Base-by-base conservation (phyloP, 73 alveolate species). In the Paramecium sexaurelia region DNA sequence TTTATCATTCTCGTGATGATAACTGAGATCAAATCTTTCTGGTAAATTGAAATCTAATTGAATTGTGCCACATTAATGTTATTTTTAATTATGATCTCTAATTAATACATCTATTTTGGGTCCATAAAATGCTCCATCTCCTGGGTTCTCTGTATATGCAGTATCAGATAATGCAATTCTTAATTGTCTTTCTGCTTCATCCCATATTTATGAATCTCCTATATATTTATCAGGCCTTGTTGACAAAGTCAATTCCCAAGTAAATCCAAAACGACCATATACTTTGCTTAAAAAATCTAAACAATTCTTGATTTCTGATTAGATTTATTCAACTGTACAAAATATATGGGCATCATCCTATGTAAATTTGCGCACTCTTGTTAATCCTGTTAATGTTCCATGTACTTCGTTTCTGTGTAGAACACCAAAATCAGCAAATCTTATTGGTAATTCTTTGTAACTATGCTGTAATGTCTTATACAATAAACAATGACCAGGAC, bases 91-190 rank as follows among this genome's bases (percentile, higher is more conserved):
- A 13, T 99, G 99, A 94, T 99, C 99, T 78, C 92, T 95, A 35
- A 99, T 93, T 92, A 94, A 89, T 78, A 99, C 97, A 95, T 99
- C 99, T 69, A 99, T 99, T 96, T 99, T 99, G 3, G 99, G 99
- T 19, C 99, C 99, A 91, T 95, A 99, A 96, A 99, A 99, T 69
- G 99, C 99, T 6, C 99, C 99, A 89, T 99, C 99, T 2, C 99
- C 99, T 45, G 98, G 98, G 88, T 98, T 98, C 19, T 94, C 86
- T 75, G 96, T 96, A 98, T 99, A 98, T 37, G 98, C 99, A 82
- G 96, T 98, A 17, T 99, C 99, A 85, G 97, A 94, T n/a, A 98
- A 95, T 27, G 99, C 99, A 24, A 93, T 95, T 71, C 95, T 92
- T 27, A 98, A 92, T 66, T 97, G 95, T 24, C 69, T 94, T 92